Base-by-base conservation (phyloP, 805 yeast genomes). In the Lipomyces starkeyi region DNA sequence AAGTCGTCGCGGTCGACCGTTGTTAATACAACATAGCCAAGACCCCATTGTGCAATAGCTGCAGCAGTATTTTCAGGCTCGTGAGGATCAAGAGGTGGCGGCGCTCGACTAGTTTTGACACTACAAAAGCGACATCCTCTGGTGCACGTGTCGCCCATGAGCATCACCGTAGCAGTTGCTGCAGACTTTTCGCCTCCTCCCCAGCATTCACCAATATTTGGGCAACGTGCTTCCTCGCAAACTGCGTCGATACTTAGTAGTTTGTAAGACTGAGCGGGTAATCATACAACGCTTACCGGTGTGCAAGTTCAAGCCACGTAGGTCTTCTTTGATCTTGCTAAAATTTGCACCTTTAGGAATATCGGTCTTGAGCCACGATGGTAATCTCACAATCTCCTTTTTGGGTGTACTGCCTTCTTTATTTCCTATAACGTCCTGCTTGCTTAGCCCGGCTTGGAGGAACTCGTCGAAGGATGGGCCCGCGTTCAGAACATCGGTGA, bases 201-300 rank as follows among this genome's bases (percentile, higher is more conserved):
- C 99, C 99, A 95, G 80, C 99, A 95, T 78, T 95, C 99, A 62
- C 98, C 97, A 70, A 95, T 95, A 78, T 95, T 95, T n/a, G 99
- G 99, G 80, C 99, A 95, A 76, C 95, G 89, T 3, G 99, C 99
- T 76, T 95, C 99, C 79, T 95, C 98, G 80, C 99, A 95, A 37
- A 95, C 99, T 68, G 32, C 14, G 9, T 22, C n/a, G 8, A 8
- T 2, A 2, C 5, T 43, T 43, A 43, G 49, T 58, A 8, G 34
- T 17, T 6, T 20, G 32, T n/a, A 32, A 7, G 34, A 53, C 29
- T 53, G 8, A 17, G 35, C 17, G 7, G 29, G 56, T 17, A 11
- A 47, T 14, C 14, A 13, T 22, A 3, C n/a, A 2, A 22, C 14
- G 49, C 68, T 25, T 55, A 68, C 71, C 71, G 0, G 99, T 95